Evolutionary conservation across 345 rosid genomes (phyloP).

Genomic region (Microcos paniculata): DNA sequence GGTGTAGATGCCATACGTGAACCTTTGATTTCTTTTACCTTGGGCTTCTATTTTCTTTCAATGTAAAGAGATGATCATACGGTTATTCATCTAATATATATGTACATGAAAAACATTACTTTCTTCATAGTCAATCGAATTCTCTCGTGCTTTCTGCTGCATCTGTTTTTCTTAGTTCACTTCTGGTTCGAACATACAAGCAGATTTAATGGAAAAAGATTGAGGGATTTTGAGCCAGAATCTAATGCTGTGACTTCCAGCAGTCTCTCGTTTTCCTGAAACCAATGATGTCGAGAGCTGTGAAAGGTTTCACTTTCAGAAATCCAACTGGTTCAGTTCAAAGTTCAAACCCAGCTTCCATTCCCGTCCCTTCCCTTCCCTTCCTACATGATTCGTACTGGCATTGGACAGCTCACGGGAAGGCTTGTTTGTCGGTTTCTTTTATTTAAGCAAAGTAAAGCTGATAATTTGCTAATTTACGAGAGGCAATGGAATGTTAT

Average conservation of each 20-base stretch:
- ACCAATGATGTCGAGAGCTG: not conserved
- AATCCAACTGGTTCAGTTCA: too few relatives aligned
- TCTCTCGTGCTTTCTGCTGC: not conserved
- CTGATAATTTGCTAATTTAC: not conserved
- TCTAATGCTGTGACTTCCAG: not conserved
- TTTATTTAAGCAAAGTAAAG: not conserved
- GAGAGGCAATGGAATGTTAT: not conserved
- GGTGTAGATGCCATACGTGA: constrained; percentile 4
- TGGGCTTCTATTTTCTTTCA: not conserved
- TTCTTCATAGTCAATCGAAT: not conserved
- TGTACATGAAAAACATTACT: not conserved
- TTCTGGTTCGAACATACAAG: not conserved
- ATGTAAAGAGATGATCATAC: not conserved
- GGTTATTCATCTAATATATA: not conserved
- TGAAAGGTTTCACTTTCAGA: not conserved
- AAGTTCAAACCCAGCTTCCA: too few relatives aligned
- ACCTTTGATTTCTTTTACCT: not conserved
- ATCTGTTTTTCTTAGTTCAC: not conserved
- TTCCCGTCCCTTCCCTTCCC: too few relatives aligned
- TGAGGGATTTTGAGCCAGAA: not conserved
- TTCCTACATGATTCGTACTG: not conserved
- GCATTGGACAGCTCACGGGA: not conserved
- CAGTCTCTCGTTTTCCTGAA: not conserved
- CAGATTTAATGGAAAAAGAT: not conserved
- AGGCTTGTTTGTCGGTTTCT: not conserved